A percentile compares a stretch with the other conserved stretches of the same genome.
phyloP scores from a whole-genome alignment of 768 basidiomycete species.

The Obba rivulosa region DNA sequence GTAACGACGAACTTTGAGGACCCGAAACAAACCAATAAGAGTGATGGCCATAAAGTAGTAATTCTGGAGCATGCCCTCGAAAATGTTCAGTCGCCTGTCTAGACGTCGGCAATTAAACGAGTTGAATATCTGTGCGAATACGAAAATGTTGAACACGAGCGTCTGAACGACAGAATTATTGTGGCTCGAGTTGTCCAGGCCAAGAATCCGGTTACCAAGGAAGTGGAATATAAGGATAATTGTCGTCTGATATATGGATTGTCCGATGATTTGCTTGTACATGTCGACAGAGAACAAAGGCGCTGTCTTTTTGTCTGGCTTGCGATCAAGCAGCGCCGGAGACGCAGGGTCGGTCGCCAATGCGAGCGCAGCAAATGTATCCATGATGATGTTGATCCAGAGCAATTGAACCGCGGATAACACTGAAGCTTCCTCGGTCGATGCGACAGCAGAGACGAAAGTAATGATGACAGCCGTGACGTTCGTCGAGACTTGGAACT shows the following conservation, averaged over 20 bases:
- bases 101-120: conserved; percentile 88
- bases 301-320: conserved; percentile 84
- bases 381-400: conserved; percentile 99
- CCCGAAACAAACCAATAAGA: conserved; percentile 57
- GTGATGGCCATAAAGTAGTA: conserved; percentile 84
- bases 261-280: conserved; percentile 94
- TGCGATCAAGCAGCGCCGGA: conserved; percentile 72
- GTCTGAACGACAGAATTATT: conserved; percentile 55
- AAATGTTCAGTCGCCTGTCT: conserved; percentile 83
- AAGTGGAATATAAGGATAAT: conserved; percentile 91
- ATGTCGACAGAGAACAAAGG: conserved; percentile 90
- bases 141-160: conserved; percentile 96
- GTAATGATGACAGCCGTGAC: conserved; percentile 94
- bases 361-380: conserved; percentile 96
- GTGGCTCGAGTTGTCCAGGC: conserved; percentile 34
- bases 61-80: conserved; percentile 76
- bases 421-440: conserved; percentile 71
- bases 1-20: background rate
- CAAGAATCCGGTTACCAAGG: conserved; percentile 67
- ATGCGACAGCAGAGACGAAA: conserved; percentile 84
- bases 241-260: conserved; percentile 81
- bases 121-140: conserved; percentile 97
- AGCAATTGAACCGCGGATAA: conserved; percentile 93
- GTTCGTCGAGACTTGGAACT: conserved; percentile 94
- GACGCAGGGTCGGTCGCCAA: conserved; percentile 95